Base-by-base conservation (phyloP, 176 grass and related monocot genomes). In the Rhipidocladum racemiflorum region DNA sequence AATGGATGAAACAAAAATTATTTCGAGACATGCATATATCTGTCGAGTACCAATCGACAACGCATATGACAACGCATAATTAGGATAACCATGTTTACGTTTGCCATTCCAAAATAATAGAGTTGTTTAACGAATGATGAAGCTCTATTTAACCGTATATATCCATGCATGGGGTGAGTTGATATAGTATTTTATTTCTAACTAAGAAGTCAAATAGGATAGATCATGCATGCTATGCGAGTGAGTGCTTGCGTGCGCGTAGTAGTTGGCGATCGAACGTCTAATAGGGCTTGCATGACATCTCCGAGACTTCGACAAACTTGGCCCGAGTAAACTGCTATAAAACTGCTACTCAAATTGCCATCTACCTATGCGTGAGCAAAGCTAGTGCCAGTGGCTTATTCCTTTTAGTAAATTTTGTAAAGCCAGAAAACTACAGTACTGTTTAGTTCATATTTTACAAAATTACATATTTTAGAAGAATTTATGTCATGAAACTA, bases 11-110 rank as follows among this genome's bases (percentile, higher is more conserved):
- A 81, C 76, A 74, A 64, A 27, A 11, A 62, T 0, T 30, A 11
- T 62, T 78, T 70, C 1, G 27, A 17, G 17, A 13, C 17, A 21
- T 21, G 7, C 17, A 21, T 21, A 53, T 49, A 8, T 44, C 24
- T 65, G 54, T 66, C 25, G 12, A 74, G 27, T 67, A 36, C 38
- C 21, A 16, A 75, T 74, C 44, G 84, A 86, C 84, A 86, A 48
- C 46, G 36, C 77, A 81, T 73, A 55, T 32, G 84, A 86, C 84
- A 86, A 48, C 46, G 36, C 77, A 81, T 73, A 55, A 43, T 65
- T 49, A 44, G 68, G 84, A 80, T 86, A 65, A 73, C 32, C 4
- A 73, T 64, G 38, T 55, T 7, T 86, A 73, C 66, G 21, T 40
- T 9, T 12, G 18, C 35, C 67, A 65, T 65, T 36, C 30, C 59